A percentile compares a stretch with the other conserved stretches of the same genome.
Evolutionary conservation across 306 rosid genomes (phyloP).

Genomic region (Gynostemma pentaphyllum): DNA sequence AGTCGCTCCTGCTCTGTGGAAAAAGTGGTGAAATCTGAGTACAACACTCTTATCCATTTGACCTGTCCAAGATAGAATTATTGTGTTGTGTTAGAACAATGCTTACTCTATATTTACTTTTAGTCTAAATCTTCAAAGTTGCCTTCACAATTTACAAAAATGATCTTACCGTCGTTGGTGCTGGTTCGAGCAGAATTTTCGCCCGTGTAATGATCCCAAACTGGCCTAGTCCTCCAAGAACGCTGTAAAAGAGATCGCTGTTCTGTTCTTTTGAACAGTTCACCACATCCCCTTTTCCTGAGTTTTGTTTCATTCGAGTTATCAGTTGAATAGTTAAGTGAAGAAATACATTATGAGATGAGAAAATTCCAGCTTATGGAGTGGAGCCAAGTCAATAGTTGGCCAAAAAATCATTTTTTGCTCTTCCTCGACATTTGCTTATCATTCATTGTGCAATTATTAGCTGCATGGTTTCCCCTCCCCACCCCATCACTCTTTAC

Average conservation of each 20-base stretch:
- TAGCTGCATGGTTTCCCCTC: background rate
- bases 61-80: conserved; percentile 31
- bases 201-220: conserved; percentile 92
- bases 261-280: conserved; percentile 69
- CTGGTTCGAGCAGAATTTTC: conserved; percentile 67
- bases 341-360: background rate
- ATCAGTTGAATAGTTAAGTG: conserved; percentile 12
- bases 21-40: conserved; percentile 40
- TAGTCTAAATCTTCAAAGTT: background rate
- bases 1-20: conserved; percentile 69
- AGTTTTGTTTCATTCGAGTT: conserved; percentile 17
- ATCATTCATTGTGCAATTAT: background rate
- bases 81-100: background rate
- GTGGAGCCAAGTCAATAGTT: background rate
- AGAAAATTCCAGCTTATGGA: background rate
- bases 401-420: background rate
- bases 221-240: conserved; percentile 96
- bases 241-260: conserved; percentile 68
- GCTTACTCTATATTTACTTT: background rate
- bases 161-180: conserved; percentile 53
- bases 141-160: background rate
- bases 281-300: conserved; percentile 84
- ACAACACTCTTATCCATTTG: conserved; percentile 68
- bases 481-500: background rate
- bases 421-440: background rate